phyloP scores from a whole-genome alignment of 768 basidiomycete genomes.

The Termitomyces sp. region DNA sequence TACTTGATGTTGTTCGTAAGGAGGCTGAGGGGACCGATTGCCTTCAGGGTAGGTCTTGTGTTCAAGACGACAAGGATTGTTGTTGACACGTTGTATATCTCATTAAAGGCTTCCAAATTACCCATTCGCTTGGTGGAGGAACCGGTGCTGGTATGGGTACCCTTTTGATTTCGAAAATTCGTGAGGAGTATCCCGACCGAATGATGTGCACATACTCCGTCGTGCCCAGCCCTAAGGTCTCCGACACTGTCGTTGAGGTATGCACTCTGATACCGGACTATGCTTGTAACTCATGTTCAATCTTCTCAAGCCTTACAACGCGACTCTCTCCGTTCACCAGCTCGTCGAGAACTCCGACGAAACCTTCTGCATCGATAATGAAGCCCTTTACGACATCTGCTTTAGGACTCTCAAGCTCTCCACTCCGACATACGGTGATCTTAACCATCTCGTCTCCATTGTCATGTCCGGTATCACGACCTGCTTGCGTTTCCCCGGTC shows the following conservation, averaged over 20 bases:
- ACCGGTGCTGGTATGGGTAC: slow-evolving; percentile 99
- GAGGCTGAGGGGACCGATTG: slow-evolving; percentile 98
- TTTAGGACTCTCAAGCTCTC: slow-evolving; percentile 96
- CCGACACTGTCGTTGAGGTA: slow-evolving; percentile 97
- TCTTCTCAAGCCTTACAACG: slow-evolving; percentile 85
- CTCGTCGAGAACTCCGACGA: slow-evolving; percentile 99
- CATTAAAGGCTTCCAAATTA: slow-evolving; percentile 91
- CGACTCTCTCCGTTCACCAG: slow-evolving; percentile 96
- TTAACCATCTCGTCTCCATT: slow-evolving; percentile 96
- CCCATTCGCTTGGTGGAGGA: slow-evolving; percentile 97
- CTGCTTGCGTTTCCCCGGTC: slow-evolving; percentile 99
- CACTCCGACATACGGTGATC: slow-evolving; percentile 94
- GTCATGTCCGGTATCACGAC: slow-evolving; percentile 99
- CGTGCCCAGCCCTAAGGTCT: slow-evolving; percentile 95
- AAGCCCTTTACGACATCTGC: slow-evolving; percentile 98
- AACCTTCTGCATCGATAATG: slow-evolving; percentile 99
- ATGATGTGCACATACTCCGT: slow-evolving; percentile 99
- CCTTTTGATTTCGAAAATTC: slow-evolving; percentile 96
- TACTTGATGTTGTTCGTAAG: slow-evolving; percentile 97
- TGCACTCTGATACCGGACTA: slow-evolving; percentile 3
- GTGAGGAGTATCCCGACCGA: slow-evolving; percentile 97
- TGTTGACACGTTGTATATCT: slow-evolving; percentile 7
- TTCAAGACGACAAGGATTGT: slow-evolving; percentile 2
- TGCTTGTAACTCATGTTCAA: not conserved
- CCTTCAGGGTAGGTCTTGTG: slow-evolving; percentile 77